These are phyloP conservation scores for Truncatella angustata DNA, from an alignment of 2,329 filamentous ascomycete species.

Conservation along the genomic window DNA sequence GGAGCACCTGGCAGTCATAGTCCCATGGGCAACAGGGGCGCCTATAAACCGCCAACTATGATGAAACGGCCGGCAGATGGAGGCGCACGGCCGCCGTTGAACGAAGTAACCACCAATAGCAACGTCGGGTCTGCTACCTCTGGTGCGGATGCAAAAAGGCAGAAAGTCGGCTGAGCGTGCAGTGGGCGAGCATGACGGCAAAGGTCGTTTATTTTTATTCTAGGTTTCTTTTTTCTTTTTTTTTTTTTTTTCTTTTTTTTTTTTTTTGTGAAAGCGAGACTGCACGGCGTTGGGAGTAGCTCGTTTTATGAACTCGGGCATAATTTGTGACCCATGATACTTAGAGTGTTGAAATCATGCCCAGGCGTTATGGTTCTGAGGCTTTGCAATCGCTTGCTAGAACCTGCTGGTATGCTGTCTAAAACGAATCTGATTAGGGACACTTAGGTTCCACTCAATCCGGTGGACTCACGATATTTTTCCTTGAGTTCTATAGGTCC, in stretches of 20 bases:
- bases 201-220: too few relatives aligned
- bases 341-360: background rate
- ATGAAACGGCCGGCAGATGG: slow-evolving; percentile 49
- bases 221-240: too few relatives aligned
- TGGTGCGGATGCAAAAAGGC: slow-evolving; percentile 49
- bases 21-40: slow-evolving; percentile 56
- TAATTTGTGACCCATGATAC: background rate
- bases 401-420: background rate
- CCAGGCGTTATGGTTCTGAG: background rate
- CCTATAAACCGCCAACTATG: slow-evolving; percentile 59
- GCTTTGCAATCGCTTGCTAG: background rate
- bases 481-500: too few relatives aligned
- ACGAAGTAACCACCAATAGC: slow-evolving; percentile 49
- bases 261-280: background rate
- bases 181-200: too few relatives aligned
- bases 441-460: too few relatives aligned
- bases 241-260: too few relatives aligned
- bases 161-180: slow-evolving; percentile 38
- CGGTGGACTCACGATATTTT: too few relatives aligned
- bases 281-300: slow-evolving; percentile 4
- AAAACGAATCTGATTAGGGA: too few relatives aligned
- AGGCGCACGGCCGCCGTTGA: slow-evolving; percentile 40
- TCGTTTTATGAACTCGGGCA: background rate
- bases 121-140: slow-evolving; percentile 20
- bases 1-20: slow-evolving; percentile 56